Conservation (phyloP, 2,329 filamentous ascomycete species). For the Kalaharituber pfeilii region DNA sequence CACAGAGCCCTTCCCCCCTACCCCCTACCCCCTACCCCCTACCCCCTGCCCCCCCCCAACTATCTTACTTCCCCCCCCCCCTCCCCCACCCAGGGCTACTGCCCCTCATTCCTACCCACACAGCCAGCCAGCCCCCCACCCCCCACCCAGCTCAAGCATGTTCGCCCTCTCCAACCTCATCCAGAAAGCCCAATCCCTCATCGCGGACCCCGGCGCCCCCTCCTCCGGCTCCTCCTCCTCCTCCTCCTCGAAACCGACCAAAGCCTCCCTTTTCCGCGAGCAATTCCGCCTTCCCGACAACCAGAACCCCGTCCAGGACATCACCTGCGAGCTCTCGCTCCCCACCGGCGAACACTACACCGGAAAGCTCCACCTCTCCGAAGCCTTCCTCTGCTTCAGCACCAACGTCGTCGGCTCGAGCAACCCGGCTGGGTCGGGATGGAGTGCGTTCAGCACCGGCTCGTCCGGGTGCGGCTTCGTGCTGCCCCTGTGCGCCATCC, state of each 20-base stretch:
- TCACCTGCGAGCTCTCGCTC: constrained; percentile 86
- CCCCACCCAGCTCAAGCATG: background rate
- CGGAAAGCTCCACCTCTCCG: constrained; percentile 82
- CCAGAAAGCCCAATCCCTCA: constrained; percentile 17
- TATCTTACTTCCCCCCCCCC: no score
- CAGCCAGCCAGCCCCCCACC: no score
- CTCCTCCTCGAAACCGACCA: constrained; percentile 10
- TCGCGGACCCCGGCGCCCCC: constrained; percentile 11
- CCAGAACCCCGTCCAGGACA: constrained; percentile 88
- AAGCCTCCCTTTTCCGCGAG: constrained; percentile 55
- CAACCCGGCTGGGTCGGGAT: constrained; percentile 43
- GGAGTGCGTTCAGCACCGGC: constrained; percentile 44
- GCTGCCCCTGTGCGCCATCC: constrained; percentile 76
- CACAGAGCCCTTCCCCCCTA: no score
- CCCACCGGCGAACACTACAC: constrained; percentile 75
- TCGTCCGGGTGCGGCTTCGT: constrained; percentile 78
- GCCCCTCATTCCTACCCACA: no score
- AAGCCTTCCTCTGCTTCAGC: constrained; percentile 91
- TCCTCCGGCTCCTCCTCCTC: constrained; percentile 8
- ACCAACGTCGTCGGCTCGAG: constrained; percentile 72
- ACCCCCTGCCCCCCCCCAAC: no score
- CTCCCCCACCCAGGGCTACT: no score
- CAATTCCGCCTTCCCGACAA: constrained; percentile 90
- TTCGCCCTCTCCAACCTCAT: constrained; percentile 14
- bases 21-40: no score